These are phyloP conservation scores for Thraustochytrium sp. DNA, from an alignment of 352 stramenopile species.

Conservation along the genomic window DNA sequence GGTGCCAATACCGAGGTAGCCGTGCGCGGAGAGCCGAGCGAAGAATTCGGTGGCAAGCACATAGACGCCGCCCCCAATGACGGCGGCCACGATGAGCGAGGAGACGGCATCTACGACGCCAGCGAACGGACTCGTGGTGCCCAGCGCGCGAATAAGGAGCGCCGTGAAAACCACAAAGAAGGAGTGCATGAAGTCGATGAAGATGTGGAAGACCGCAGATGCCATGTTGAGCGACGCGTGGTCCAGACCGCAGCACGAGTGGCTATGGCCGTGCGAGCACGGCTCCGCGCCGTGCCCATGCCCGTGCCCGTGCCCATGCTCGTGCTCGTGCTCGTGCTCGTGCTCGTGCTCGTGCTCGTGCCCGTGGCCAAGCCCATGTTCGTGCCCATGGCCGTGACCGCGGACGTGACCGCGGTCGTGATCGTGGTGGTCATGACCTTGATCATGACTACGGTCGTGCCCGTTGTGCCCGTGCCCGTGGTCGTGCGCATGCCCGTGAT, in stretches of 20 bases:
- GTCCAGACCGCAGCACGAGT: slow-evolving; percentile 17
- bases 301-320: background rate
- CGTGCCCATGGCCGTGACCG: background rate
- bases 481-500: background rate
- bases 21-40: too few relatives aligned
- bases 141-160: slow-evolving; percentile 7
- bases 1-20: too few relatives aligned
- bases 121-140: background rate
- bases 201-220: slow-evolving; percentile 42
- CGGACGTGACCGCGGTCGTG: background rate
- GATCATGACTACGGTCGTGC: background rate
- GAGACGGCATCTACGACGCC: slow-evolving; percentile 22
- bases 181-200: slow-evolving; percentile 46
- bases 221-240: slow-evolving; percentile 41
- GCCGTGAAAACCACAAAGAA: slow-evolving; percentile 41
- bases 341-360: background rate
- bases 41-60: slow-evolving; percentile 48
- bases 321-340: background rate
- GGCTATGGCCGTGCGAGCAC: slow-evolving; percentile 20
- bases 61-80: slow-evolving; percentile 62
- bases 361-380: background rate
- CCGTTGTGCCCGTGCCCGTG: background rate
- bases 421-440: background rate
- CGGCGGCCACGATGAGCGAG: slow-evolving; percentile 55
- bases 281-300: background rate